Conservation (phyloP, 768 basidiomycete genomes). For the Trametes cinnabarina region DNA sequence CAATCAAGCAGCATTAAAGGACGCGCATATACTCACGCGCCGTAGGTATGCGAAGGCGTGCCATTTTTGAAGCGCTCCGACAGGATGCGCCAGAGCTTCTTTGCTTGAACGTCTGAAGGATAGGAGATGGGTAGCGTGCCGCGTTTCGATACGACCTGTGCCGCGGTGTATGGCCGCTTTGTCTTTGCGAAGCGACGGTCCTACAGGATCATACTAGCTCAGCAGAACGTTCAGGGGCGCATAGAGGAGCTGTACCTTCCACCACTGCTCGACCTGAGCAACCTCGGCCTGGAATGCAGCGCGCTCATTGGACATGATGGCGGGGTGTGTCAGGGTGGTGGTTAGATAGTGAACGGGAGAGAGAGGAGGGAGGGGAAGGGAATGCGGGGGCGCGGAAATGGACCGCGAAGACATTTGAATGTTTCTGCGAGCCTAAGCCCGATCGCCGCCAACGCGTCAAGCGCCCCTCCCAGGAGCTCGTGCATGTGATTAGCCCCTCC, state of each 20-base stretch:
- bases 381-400: constrained; percentile 8
- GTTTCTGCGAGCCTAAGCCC: constrained; percentile 6
- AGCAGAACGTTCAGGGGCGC: not conserved
- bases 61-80: constrained; percentile 71
- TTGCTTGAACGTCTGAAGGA: constrained; percentile 78
- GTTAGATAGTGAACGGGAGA: not conserved
- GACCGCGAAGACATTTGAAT: constrained; percentile 11
- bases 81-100: constrained; percentile 82
- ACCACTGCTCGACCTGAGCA: constrained; percentile 84
- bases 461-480: constrained; percentile 2
- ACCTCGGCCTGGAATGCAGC: constrained; percentile 78
- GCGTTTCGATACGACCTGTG: constrained; percentile 90
- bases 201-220: constrained; percentile 38
- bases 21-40: constrained; percentile 68
- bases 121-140: constrained; percentile 85
- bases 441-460: constrained; percentile 17
- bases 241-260: constrained; percentile 59
- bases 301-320: constrained; percentile 61
- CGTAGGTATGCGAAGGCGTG: constrained; percentile 93
- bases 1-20: not conserved
- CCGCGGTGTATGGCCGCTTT: constrained; percentile 90
- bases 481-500: constrained; percentile 18
- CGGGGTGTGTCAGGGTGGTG: not conserved
- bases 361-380: constrained; percentile 19
- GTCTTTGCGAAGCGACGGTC: constrained; percentile 82